Percentiles rank a stretch among this genome's conserved stretches.
Conservation (phyloP, 306 rosid genomes). For the Trichosanthes cucumerina region DNA sequence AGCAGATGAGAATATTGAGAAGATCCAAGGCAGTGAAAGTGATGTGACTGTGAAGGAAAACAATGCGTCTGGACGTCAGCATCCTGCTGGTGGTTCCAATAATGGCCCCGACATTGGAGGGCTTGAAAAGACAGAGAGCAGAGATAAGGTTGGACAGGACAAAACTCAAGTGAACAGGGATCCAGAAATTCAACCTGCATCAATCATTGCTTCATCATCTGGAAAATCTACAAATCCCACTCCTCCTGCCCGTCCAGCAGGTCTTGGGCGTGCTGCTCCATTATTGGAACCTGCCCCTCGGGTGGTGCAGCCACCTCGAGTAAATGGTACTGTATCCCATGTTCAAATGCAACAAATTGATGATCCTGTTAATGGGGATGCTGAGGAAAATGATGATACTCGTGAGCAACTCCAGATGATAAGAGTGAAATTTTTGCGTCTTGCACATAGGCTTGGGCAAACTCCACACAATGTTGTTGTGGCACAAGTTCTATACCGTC, state of each 20-base stretch:
- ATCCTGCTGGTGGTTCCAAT: slow-evolving; percentile 22
- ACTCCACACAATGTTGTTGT: slow-evolving; percentile 99
- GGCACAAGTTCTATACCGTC: slow-evolving; percentile 94
- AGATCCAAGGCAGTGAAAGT: slow-evolving; percentile 18
- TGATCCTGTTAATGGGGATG: slow-evolving; percentile 59
- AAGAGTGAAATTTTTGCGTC: slow-evolving; percentile 83
- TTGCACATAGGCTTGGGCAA: slow-evolving; percentile 92
- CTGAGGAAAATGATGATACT: slow-evolving; percentile 88
- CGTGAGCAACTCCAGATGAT: slow-evolving; percentile 98
- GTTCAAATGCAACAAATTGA: slow-evolving; percentile 59
- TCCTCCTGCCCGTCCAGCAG: slow-evolving; percentile 69
- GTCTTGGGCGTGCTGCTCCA: slow-evolving; percentile 83
- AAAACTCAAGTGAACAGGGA: slow-evolving; percentile 22
- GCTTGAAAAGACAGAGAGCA: slow-evolving; percentile 32
- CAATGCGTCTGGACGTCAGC: slow-evolving; percentile 19
- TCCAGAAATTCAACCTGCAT: slow-evolving; percentile 22
- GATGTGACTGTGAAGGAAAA: slow-evolving; percentile 18
- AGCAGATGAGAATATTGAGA: slow-evolving; percentile 19
- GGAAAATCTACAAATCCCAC: slow-evolving; percentile 37
- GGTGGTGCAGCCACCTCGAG: slow-evolving; percentile 66
- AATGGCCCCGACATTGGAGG: slow-evolving; percentile 26
- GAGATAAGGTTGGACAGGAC: slow-evolving; percentile 22
- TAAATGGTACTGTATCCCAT: slow-evolving; percentile 50
- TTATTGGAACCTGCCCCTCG: slow-evolving; percentile 66
- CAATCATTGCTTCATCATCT: slow-evolving; percentile 29